These are phyloP conservation scores for Fusarium sp. DNA, from an alignment of 2,329 filamentous ascomycete genomes.

Conservation along the genomic window DNA sequence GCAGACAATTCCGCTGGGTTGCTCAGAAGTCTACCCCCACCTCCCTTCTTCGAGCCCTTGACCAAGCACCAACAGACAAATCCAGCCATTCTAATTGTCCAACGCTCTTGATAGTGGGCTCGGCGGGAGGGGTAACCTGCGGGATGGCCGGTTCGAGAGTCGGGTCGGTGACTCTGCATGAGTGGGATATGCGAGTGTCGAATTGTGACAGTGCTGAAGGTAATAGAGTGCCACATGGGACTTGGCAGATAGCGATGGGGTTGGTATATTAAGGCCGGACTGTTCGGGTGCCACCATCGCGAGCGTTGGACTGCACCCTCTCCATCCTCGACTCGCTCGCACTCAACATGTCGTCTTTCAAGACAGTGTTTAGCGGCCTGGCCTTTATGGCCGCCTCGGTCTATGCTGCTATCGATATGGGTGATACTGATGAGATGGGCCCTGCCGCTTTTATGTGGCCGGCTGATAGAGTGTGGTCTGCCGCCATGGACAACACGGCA, in stretches of 20 bases:
- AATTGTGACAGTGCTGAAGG: neutral
- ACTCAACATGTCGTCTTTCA: slow-evolving; percentile 32
- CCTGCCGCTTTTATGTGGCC: slow-evolving; percentile 72
- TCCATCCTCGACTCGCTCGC: neutral
- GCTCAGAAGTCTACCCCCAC: too few species aligned
- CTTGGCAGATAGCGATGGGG: slow-evolving; percentile 3
- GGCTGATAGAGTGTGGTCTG: slow-evolving; percentile 66
- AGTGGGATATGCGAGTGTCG: neutral
- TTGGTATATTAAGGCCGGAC: slow-evolving; percentile 28
- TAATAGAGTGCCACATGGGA: neutral
- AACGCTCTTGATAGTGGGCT: slow-evolving; percentile 4
- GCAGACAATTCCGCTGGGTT: neutral
- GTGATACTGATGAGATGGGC: slow-evolving; percentile 52
- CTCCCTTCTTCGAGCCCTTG: too few species aligned
- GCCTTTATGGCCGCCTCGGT: slow-evolving; percentile 21
- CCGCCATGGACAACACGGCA: slow-evolving; percentile 64
- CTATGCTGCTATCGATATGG: slow-evolving; percentile 19
- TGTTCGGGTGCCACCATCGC: slow-evolving; percentile 6
- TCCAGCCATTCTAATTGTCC: slow-evolving; percentile 15
- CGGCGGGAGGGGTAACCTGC: slow-evolving; percentile 7
- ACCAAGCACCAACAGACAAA: neutral
- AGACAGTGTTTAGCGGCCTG: slow-evolving; percentile 30
- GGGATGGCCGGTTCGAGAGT: slow-evolving; percentile 1
- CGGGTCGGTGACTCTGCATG: neutral
- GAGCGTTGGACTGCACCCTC: neutral